Base-by-base conservation (phyloP, 1,284 basidiomycete genomes). In the Cutaneotrichosporon sp. region DNA sequence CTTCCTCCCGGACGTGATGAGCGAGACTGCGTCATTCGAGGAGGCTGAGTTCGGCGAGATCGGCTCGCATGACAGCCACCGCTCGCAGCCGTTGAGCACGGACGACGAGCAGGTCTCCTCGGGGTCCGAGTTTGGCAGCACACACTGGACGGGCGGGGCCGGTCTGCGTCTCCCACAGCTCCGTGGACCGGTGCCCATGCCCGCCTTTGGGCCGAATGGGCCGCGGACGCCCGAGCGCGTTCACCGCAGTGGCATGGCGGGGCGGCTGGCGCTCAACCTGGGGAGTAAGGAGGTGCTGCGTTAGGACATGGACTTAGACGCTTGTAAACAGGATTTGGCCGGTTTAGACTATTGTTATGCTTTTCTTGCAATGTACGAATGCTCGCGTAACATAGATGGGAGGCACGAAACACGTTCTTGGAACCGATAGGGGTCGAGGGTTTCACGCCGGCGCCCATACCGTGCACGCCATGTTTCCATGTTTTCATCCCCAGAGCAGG, bases 101-200 rank as follows among this genome's bases (percentile, higher is more conserved):
- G 24, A 16, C 39, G 43, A 33, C 8, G 49, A 51, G 29, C n/a
- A 6, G 2, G 27, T 44, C 19, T 32, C 43, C 19, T 37, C 42
- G 26, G 50, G 43, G n/a, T 46, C 50, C 16, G 43, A 46, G 17
- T 51, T 51, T 14, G 50, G 50, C n/a, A 51, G 16, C 22, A 39
- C 43, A 3, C 43, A 43, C 29, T 51, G 50, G 50, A 41, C 35
- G 6, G 43, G 41, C 25, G 49, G 50, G 12, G 16, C 43, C 22
- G 43, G 33, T 14, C 14, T 42, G 50, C 33, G 50, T 16, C 31
- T 51, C 26, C 50, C 50, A 3, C 49, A 25, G 5, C 17, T 44
- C 24, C 37, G 37, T 19, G 31, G n/a, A 16, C 5, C 29, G 3
- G 24, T 41, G 11, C 38, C 38, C 24, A 41, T 41, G 38, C 38